A percentile compares a stretch with the other conserved stretches of the same genome.
Conservation (phyloP, 129 eudicot species). For the Tagetes patula region DNA sequence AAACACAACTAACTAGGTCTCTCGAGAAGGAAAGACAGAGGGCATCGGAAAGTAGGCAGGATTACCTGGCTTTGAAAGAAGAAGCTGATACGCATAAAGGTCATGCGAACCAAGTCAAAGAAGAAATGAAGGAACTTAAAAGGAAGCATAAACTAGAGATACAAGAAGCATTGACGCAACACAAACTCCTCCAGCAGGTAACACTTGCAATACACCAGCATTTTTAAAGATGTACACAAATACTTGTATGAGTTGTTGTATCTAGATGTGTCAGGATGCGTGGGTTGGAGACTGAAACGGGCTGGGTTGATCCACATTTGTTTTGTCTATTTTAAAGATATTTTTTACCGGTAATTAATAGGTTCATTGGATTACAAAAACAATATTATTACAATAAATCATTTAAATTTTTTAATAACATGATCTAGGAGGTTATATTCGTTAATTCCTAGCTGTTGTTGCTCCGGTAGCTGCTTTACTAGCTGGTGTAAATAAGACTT, state of each 20-base stretch:
- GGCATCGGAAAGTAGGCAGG: slow-evolving; percentile 90
- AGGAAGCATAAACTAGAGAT: slow-evolving; percentile 74
- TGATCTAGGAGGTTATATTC: neutral
- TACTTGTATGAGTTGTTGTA: too few species aligned
- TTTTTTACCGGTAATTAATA: neutral
- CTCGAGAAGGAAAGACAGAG: slow-evolving; percentile 92
- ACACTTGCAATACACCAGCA: neutral
- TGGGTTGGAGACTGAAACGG: neutral
- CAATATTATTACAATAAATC: neutral
- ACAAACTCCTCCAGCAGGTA: slow-evolving; percentile 86
- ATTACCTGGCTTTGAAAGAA: slow-evolving; percentile 76
- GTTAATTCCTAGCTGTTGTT: neutral
- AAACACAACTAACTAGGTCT: slow-evolving; percentile 73
- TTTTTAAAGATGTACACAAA: neutral
- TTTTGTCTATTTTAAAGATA: neutral
- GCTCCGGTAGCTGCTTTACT: neutral
- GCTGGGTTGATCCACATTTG: neutral
- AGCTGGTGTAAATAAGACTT: neutral
- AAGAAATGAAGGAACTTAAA: slow-evolving; percentile 70
- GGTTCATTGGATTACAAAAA: neutral
- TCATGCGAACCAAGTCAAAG: slow-evolving; percentile 66
- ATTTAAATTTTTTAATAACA: neutral
- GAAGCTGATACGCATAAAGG: slow-evolving; percentile 83
- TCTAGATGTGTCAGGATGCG: neutral
- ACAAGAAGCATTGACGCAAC: slow-evolving; percentile 69